A percentile compares a stretch with the other conserved stretches of the same genome.
These are phyloP conservation scores for Nannizziopsis arthrosporioides DNA, from an alignment of 2,329 filamentous ascomycete genomes.

Conservation along the genomic window DNA sequence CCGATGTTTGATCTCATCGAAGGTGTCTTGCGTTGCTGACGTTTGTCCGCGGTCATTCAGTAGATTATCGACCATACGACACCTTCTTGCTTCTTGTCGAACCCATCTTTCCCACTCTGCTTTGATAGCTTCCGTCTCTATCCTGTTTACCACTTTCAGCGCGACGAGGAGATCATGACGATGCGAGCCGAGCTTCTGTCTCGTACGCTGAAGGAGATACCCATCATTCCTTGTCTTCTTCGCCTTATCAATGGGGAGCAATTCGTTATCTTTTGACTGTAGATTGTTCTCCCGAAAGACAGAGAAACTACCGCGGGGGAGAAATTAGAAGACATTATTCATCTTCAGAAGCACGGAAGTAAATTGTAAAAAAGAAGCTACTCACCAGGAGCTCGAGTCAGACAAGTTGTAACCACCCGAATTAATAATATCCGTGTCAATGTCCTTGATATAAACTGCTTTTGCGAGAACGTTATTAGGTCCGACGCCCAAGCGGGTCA, in stretches of 20 bases:
- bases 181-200: conserved; percentile 71
- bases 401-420: conserved; percentile 21
- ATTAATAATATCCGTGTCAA: conserved; percentile 52
- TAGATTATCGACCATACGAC: conserved; percentile 49
- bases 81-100: conserved; percentile 62
- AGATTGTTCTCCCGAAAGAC: conserved; percentile 34
- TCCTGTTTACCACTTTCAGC: conserved; percentile 75
- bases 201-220: conserved; percentile 60
- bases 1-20: conserved; percentile 21
- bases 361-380: not conserved
- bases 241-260: not conserved
- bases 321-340: not conserved
- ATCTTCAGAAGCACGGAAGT: not conserved
- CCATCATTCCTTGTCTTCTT: conserved; percentile 25
- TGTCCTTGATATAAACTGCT: conserved; percentile 69
- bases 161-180: conserved; percentile 85
- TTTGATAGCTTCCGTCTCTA: conserved; percentile 74
- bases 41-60: conserved; percentile 23
- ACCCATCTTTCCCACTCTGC: conserved; percentile 95
- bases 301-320: conserved; percentile 21
- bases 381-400: conserved; percentile 26
- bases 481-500: conserved; percentile 66
- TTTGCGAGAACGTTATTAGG: conserved; percentile 74
- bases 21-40: conserved; percentile 16
- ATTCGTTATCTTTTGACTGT: conserved; percentile 1